phyloP scores from a whole-genome alignment of 2,329 filamentous ascomycete genomes.

The Neospermospora avenae region DNA sequence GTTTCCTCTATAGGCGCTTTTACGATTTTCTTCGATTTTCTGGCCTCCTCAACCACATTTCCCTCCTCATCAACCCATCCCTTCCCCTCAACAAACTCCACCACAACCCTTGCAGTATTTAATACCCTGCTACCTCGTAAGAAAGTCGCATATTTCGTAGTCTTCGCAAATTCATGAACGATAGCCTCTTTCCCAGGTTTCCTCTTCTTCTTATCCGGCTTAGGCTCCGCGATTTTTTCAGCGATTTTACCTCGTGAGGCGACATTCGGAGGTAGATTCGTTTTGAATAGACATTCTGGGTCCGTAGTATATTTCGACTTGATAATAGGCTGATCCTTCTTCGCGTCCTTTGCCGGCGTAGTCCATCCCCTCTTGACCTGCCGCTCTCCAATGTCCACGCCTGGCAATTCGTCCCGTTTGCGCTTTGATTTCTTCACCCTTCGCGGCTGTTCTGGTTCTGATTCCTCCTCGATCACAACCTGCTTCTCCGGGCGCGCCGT shows the following conservation, averaged over 20 bases:
- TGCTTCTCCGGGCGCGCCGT: constrained; percentile 66
- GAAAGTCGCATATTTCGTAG: constrained; percentile 78
- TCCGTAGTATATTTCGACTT: constrained; percentile 79
- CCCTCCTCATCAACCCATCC: constrained; percentile 86
- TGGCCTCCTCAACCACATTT: constrained; percentile 62
- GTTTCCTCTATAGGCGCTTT: not conserved
- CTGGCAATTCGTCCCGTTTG: constrained; percentile 52
- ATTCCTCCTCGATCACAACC: constrained; percentile 33
- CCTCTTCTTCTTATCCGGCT: constrained; percentile 50
- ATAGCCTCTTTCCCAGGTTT: constrained; percentile 60
- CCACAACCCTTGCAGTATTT: constrained; percentile 44
- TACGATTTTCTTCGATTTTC: constrained; percentile 16
- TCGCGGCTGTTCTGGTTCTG: constrained; percentile 41
- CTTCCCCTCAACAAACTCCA: constrained; percentile 74
- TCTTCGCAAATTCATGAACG: constrained; percentile 88
- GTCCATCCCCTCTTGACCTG: constrained; percentile 43
- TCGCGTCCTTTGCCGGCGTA: constrained; percentile 48
- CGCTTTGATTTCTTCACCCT: constrained; percentile 45
- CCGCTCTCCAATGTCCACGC: constrained; percentile 63
- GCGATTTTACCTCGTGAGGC: constrained; percentile 37
- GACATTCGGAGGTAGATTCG: constrained; percentile 63
- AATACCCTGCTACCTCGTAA: constrained; percentile 55
- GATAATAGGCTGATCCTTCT: constrained; percentile 54
- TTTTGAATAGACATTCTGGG: constrained; percentile 82
- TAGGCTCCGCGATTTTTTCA: constrained; percentile 39